Percentiles rank a stretch among this genome's conserved stretches.
These are phyloP conservation scores for Phytophthora foliorum DNA, from an alignment of 352 stramenopile genomes.

Conservation along the genomic window DNA sequence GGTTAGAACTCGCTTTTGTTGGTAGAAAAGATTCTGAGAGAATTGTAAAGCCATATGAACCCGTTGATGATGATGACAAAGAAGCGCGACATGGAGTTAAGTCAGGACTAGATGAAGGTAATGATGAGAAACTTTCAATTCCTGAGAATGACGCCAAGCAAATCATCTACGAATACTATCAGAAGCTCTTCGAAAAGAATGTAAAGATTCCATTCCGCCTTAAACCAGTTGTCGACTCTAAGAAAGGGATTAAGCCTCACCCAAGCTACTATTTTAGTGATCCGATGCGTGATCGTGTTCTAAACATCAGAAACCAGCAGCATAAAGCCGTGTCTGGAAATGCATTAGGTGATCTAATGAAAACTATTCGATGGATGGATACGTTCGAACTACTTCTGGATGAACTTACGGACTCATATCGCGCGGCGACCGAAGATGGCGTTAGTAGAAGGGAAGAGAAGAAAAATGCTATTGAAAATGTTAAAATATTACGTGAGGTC, in stretches of 20 bases:
- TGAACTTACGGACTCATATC: no score
- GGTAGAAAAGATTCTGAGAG: neutral
- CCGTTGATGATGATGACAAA: no score
- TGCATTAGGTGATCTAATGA: neutral
- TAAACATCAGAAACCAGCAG: conserved; percentile 2
- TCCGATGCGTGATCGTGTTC: no score
- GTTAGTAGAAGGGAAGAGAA: no score
- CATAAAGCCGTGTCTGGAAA: conserved; percentile 6
- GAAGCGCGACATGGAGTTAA: no score
- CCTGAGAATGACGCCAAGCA: conserved; percentile 6
- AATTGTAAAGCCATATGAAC: no score
- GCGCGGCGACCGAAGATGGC: no score
- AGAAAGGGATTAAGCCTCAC: conserved; percentile 1
- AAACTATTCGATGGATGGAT: conserved; percentile 9
- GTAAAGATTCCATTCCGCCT: conserved; percentile 2
- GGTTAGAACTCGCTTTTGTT: conserved; percentile 4
- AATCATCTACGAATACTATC: conserved; percentile 6
- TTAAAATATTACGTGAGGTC: no score
- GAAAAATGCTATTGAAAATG: no score
- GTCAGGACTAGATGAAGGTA: no score
- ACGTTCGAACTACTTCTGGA: no score
- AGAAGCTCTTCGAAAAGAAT: neutral
- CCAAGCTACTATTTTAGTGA: conserved; percentile 7
- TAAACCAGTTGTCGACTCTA: conserved; percentile 5
- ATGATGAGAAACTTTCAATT: neutral